Base-by-base conservation (phyloP, 441 rosid species). In the Adansonia gregorii region DNA sequence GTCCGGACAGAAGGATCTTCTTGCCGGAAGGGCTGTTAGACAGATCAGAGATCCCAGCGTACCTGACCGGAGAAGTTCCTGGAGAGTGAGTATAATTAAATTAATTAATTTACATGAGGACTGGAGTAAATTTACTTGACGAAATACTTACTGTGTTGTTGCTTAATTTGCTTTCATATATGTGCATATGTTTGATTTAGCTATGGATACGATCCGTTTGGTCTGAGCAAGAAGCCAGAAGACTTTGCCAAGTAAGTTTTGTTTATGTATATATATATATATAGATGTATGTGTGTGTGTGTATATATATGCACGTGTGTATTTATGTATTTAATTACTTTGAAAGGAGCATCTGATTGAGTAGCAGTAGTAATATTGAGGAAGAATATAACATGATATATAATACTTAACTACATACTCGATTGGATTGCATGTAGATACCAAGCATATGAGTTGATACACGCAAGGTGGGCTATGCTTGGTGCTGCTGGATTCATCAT, bases 121-220 rank as follows among this genome's bases (percentile, higher is more conserved):
- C 56, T 51, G 56, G n/a, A 12, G 56, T 51, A 19, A 14, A 58
- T 58, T 58, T 58, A 20, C 9, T 20, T 58, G 72, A 12, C 24
- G 46, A 7, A 48, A 45, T 46, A 46, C 14, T n/a, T 11, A 45
- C 19, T 27, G 2, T 67, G 27, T 9, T 67, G 11, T 46, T 66
- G 63, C 20, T 52, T 35, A 35, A 35, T 35, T 65, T 43, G 48
- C 5, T 15, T 54, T 31, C 41, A 35, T 14, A 31, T 6, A 8
- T 66, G 55, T 81, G 51, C 56, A 15, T 31, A 4, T 65, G 52
- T 84, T 88, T 35, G 48, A 54, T 72, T 3, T 35, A 95, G 99
- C 71, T 95, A 93, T 82, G 99, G 99, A n/a, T 95, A 93, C 71
- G 99, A 93, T 81, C 99, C 97, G 46, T 95, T 93, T 85, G 97